These are phyloP conservation scores for Pterocarpus santalinus DNA, from an alignment of 306 rosid species.

Conservation along the genomic window DNA sequence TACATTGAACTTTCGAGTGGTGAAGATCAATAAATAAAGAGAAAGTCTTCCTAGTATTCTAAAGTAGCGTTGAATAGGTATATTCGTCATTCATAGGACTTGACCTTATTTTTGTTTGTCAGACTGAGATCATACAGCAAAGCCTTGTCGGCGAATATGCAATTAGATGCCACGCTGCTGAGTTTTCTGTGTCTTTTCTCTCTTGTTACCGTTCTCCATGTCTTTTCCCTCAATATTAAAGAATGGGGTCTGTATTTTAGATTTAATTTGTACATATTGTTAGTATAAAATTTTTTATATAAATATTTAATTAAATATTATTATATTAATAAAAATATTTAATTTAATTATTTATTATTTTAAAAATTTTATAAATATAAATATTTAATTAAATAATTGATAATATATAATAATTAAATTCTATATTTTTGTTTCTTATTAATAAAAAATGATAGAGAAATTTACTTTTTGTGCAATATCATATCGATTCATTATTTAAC, in stretches of 20 bases:
- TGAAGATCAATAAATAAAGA: neutral
- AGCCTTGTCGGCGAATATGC: slow-evolving; percentile 37
- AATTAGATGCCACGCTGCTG: slow-evolving; percentile 20
- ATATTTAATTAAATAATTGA: no score
- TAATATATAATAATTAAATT: no score
- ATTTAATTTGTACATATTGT: no score
- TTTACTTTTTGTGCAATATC: no score
- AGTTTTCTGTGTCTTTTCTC: neutral
- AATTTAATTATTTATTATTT: no score
- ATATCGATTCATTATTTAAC: no score
- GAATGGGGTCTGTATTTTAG: neutral
- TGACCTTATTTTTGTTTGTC: slow-evolving; percentile 18
- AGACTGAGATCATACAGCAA: neutral
- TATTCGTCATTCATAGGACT: slow-evolving; percentile 33
- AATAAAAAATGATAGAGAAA: no score
- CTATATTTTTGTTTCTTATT: no score
- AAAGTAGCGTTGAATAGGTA: slow-evolving; percentile 26
- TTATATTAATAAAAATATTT: no score
- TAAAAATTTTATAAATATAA: no score
- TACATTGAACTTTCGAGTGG: slow-evolving; percentile 10
- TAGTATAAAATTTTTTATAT: no score
- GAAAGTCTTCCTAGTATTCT: neutral
- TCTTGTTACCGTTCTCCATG: neutral
- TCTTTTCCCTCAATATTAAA: neutral
- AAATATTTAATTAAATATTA: no score